A percentile compares a stretch with the other conserved stretches of the same genome.
Conservation (phyloP, 805 yeast species). For the Lipomyces chichibuensis region DNA sequence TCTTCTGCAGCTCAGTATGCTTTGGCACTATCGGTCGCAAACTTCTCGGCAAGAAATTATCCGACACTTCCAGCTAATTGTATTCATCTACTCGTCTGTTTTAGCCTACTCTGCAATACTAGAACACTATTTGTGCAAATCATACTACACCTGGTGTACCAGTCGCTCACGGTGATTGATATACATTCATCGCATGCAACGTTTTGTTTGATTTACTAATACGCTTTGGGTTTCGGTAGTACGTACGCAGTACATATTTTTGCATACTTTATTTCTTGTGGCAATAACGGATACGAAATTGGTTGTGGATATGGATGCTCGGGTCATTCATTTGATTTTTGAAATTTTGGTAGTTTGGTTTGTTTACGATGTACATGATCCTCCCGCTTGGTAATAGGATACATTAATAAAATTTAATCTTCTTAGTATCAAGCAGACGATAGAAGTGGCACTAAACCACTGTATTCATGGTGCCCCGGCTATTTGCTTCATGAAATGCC, state of each 20-base stretch:
- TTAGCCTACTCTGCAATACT: background rate
- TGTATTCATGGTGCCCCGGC: no score
- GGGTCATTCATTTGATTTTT: background rate
- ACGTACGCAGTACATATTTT: background rate
- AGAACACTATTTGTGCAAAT: background rate
- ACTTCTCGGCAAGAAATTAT: slow-evolving; percentile 31
- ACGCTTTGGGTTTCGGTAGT: background rate
- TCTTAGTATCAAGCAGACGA: no score
- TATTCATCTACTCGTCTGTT: background rate
- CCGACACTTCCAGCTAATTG: background rate
- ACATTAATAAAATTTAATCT: no score
- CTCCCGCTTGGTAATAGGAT: background rate
- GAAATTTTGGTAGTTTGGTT: background rate
- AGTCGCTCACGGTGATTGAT: background rate
- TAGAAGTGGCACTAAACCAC: no score
- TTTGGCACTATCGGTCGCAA: slow-evolving; percentile 48
- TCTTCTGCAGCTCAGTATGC: slow-evolving; percentile 45
- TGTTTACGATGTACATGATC: background rate
- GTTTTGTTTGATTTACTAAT: background rate
- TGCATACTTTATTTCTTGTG: background rate
- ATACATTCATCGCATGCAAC: background rate
- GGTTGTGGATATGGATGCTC: background rate
- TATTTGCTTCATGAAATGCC: no score
- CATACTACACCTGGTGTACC: background rate
- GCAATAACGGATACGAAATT: background rate